Conservation (phyloP, 2,329 filamentous ascomycete genomes). For the Coniella lustricola region DNA sequence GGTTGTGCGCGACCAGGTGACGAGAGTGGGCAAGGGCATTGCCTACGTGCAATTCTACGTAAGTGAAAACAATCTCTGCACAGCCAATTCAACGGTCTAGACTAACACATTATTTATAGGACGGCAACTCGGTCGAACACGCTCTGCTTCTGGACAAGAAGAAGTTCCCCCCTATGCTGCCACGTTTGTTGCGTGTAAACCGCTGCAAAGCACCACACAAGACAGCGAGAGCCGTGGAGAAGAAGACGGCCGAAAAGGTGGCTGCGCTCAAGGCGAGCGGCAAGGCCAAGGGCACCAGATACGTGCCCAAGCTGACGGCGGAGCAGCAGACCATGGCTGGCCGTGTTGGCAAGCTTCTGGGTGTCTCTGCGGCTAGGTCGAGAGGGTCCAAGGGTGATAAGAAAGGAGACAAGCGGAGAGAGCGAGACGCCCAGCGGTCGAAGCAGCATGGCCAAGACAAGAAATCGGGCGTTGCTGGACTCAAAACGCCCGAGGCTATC, state of each 20-base stretch:
- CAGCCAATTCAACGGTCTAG: background rate
- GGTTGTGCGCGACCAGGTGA: slow-evolving; percentile 81
- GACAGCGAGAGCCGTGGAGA: slow-evolving; percentile 47
- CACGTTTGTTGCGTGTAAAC: slow-evolving; percentile 75
- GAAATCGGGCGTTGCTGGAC: slow-evolving; percentile 27
- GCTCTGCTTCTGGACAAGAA: slow-evolving; percentile 84
- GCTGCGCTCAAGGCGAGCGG: slow-evolving; percentile 8
- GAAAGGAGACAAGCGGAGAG: slow-evolving; percentile 4
- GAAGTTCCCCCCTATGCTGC: slow-evolving; percentile 91
- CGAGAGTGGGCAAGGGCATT: slow-evolving; percentile 91
- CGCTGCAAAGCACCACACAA: slow-evolving; percentile 71
- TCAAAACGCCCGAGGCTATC: slow-evolving; percentile 60
- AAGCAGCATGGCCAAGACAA: slow-evolving; percentile 1
- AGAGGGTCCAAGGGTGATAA: slow-evolving; percentile 4
- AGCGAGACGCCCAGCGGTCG: slow-evolving; percentile 1
- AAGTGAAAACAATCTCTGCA: slow-evolving; percentile 22
- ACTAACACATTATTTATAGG: slow-evolving; percentile 34
- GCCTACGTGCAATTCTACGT: slow-evolving; percentile 94
- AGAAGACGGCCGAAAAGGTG: slow-evolving; percentile 31
- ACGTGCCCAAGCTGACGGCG: slow-evolving; percentile 63
- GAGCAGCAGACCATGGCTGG: slow-evolving; percentile 65
- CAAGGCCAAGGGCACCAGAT: slow-evolving; percentile 40
- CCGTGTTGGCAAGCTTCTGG: slow-evolving; percentile 67
- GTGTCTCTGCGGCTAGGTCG: slow-evolving; percentile 52
- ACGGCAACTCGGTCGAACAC: slow-evolving; percentile 82